Percentiles rank a stretch among this genome's conserved stretches.
Evolutionary conservation across 345 rosid species (phyloP).

Genomic region (Sisymbrium altissimum): DNA sequence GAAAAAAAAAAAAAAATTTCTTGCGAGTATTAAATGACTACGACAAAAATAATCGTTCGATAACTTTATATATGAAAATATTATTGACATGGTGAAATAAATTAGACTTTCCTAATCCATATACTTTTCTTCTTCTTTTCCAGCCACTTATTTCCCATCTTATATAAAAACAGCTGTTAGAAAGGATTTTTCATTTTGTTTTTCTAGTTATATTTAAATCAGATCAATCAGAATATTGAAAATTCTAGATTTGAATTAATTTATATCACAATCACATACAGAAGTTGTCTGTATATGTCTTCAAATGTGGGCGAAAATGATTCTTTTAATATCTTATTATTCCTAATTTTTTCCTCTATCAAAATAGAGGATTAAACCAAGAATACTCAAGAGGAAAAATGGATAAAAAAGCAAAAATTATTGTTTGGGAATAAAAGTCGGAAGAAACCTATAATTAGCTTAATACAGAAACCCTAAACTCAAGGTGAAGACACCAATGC

Average conservation of each 20-base stretch:
- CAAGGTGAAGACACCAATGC: conserved; percentile 28
- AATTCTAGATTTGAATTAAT: neutral
- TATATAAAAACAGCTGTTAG: neutral
- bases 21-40: conserved; percentile 2
- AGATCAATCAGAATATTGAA: neutral
- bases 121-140: conserved; percentile 2
- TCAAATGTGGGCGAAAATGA: neutral
- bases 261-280: neutral
- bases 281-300: neutral
- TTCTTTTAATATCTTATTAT: neutral
- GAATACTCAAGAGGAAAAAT: neutral
- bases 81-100: neutral
- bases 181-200: neutral
- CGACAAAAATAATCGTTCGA: neutral
- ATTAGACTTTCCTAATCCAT: neutral
- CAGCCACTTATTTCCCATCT: neutral
- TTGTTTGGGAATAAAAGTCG: conserved; percentile 21
- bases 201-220: too few species aligned
- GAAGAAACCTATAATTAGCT: conserved; percentile 27
- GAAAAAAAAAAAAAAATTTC: neutral
- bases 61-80: neutral
- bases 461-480: conserved; percentile 23
- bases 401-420: neutral
- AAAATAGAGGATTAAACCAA: neutral
- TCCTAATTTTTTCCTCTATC: neutral